These are phyloP conservation scores for Plasmodium chabaudi DNA, from an alignment of 169 alveolate genomes.

Conservation along the genomic window DNA sequence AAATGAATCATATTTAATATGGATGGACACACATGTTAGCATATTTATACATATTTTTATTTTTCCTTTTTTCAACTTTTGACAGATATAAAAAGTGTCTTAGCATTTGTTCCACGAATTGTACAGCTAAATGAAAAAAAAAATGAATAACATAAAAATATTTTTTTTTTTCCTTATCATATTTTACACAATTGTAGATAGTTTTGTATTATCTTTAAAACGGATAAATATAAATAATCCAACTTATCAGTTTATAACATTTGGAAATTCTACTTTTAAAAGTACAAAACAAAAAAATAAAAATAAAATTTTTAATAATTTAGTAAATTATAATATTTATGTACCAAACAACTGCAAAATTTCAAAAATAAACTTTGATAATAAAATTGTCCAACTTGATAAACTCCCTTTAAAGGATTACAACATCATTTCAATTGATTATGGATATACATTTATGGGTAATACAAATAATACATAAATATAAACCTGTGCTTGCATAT, in stretches of 20 bases:
- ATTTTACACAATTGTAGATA: constrained; percentile 4
- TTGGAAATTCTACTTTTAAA: neutral
- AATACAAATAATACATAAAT: constrained; percentile 7
- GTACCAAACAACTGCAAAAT: constrained; percentile 19
- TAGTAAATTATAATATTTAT: constrained; percentile 28
- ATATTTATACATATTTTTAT: too few relatives aligned
- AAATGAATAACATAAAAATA: constrained; percentile 24
- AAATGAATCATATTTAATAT: neutral
- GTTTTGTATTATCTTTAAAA: constrained; percentile 1
- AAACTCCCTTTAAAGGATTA: constrained; percentile 30
- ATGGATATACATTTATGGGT: constrained; percentile 71
- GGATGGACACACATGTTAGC: neutral
- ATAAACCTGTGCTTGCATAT: neutral
- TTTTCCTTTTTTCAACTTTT: neutral
- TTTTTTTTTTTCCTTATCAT: constrained; percentile 7
- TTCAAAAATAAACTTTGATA: constrained; percentile 16
- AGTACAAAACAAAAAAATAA: constrained; percentile 11
- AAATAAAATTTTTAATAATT: constrained; percentile 4
- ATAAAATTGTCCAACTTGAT: constrained; percentile 4
- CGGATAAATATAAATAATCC: neutral
- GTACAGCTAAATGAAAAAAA: constrained; percentile 67
- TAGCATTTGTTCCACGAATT: constrained; percentile 54
- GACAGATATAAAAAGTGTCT: constrained; percentile 57
- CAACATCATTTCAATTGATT: constrained; percentile 61
- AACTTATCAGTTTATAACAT: neutral